These are phyloP conservation scores for Hortaea werneckii DNA, from an alignment of 2,329 filamentous ascomycete species.

Conservation along the genomic window DNA sequence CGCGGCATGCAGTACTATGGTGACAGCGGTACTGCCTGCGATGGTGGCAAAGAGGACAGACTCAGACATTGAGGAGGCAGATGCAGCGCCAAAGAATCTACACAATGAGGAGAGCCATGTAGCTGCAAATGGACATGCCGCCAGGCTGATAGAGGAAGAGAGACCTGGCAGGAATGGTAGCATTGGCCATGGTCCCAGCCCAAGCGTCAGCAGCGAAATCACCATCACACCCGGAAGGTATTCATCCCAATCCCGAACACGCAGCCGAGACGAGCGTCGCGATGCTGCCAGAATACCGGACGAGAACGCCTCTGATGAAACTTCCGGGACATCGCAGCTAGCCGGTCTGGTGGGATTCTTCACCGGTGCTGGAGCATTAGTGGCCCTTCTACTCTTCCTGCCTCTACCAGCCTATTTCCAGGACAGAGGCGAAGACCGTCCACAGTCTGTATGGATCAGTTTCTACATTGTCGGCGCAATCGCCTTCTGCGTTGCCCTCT, in stretches of 20 bases:
- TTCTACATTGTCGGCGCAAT: conserved; percentile 78
- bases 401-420: conserved; percentile 77
- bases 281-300: not conserved
- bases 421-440: conserved; percentile 59
- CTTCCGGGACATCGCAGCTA: conserved; percentile 39
- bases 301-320: conserved; percentile 3
- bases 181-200: conserved; percentile 48
- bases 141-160: conserved; percentile 15
- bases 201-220: conserved; percentile 61
- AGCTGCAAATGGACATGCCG: conserved; percentile 2
- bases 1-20: conserved; percentile 85
- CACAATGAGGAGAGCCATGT: conserved; percentile 14
- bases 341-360: conserved; percentile 88
- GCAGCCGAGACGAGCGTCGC: conserved; percentile 1
- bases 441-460: conserved; percentile 65
- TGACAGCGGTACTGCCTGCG: conserved; percentile 81
- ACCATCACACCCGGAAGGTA: conserved; percentile 59
- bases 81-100: not conserved
- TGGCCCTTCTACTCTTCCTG: conserved; percentile 73
- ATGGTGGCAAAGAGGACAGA: conserved; percentile 37
- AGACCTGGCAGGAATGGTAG: conserved; percentile 21
- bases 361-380: conserved; percentile 80
- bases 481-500: conserved; percentile 59
- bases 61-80: not conserved
- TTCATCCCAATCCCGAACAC: conserved; percentile 23